phyloP scores from a whole-genome alignment of 352 stramenopile genomes.

The Phytophthora pluvialis region DNA sequence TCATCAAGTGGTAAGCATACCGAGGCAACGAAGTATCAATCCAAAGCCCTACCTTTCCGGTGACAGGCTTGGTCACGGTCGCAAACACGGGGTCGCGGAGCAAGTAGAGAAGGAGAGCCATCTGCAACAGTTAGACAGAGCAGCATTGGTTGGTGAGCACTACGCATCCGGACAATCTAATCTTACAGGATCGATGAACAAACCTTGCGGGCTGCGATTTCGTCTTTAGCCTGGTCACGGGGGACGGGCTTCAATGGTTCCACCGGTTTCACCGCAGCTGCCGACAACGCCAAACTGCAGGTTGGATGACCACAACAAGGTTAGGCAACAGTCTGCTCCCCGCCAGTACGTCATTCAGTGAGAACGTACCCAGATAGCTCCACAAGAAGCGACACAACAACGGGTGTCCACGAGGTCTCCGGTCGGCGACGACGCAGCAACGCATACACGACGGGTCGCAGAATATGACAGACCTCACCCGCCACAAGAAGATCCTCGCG shows the following conservation, averaged over 20 bases:
- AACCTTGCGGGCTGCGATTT: constrained; percentile 74
- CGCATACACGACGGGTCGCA: constrained; percentile 77
- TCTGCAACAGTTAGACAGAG: constrained; percentile 44
- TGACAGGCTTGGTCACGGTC: constrained; percentile 68
- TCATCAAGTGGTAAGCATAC: constrained; percentile 8
- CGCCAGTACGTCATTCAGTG: background rate
- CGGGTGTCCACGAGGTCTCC: constrained; percentile 66
- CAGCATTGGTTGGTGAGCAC: constrained; percentile 1
- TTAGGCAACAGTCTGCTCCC: background rate
- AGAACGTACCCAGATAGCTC: constrained; percentile 61
- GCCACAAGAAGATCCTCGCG: constrained; percentile 59
- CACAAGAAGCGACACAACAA: constrained; percentile 61
- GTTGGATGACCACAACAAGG: background rate
- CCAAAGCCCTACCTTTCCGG: constrained; percentile 55
- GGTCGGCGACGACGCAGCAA: constrained; percentile 63
- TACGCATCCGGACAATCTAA: background rate
- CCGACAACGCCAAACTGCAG: constrained; percentile 59
- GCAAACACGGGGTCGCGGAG: constrained; percentile 81
- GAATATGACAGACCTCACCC: constrained; percentile 80
- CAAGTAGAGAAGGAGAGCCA: constrained; percentile 85
- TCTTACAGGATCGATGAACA: constrained; percentile 7
- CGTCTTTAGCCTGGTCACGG: constrained; percentile 57
- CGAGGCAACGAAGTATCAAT: background rate
- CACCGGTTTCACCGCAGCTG: constrained; percentile 57
- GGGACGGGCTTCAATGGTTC: constrained; percentile 28